Conservation (phyloP, 306 rosid species). For the Medicago ruthenica region DNA sequence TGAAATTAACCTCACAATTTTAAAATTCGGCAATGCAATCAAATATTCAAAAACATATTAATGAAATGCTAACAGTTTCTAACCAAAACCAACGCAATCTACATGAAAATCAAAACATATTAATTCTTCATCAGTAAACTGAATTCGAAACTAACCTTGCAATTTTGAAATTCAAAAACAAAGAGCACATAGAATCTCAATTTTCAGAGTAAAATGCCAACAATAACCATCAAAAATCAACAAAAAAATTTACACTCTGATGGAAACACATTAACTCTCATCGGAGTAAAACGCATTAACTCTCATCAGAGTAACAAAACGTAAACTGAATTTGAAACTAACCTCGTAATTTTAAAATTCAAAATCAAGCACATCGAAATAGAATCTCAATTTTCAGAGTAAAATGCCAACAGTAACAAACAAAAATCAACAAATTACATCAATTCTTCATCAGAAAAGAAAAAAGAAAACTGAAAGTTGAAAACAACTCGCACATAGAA, state of each 20-base stretch:
- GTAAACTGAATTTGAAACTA: too few species aligned
- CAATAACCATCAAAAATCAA: not conserved
- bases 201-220: not conserved
- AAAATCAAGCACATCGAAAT: too few species aligned
- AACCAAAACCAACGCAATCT: not conserved
- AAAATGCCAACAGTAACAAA: not conserved
- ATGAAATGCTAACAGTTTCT: not conserved
- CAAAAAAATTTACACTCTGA: not conserved
- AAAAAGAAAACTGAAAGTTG: not conserved
- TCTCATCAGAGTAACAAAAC: too few species aligned
- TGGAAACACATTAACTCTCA: too few species aligned
- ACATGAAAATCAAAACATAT: not conserved
- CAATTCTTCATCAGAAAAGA: too few species aligned
- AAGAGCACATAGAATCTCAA: conserved; percentile 10
- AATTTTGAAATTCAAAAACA: conserved; percentile 8
- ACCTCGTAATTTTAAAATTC: too few species aligned
- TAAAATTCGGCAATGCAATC: too few species aligned
- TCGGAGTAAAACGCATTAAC: too few species aligned
- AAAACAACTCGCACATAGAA: too few species aligned
- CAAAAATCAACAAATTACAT: not conserved
- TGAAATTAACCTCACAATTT: too few species aligned
- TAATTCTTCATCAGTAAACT: not conserved
- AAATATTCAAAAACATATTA: not conserved
- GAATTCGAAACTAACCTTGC: conserved; percentile 46
- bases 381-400: too few species aligned